Percentiles rank a stretch among this genome's conserved stretches.
Conservation (phyloP, 305 asterid species). For the Rubia tinctorum region DNA sequence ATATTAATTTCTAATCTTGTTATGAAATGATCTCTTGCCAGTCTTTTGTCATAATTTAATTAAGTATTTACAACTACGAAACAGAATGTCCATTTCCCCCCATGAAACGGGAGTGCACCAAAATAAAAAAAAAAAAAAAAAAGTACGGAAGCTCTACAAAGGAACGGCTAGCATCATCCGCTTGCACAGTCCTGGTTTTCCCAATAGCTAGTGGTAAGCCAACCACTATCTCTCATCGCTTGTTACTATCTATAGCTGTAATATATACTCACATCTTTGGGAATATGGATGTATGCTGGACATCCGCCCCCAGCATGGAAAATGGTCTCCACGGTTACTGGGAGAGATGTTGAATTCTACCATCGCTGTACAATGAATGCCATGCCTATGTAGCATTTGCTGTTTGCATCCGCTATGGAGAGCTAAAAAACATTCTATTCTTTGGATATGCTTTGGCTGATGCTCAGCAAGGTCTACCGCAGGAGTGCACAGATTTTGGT, state of each 20-base stretch:
- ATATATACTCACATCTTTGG: not conserved
- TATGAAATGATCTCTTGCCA: no score
- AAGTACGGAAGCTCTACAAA: not conserved
- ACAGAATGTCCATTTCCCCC: not conserved
- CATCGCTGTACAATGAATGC: not conserved
- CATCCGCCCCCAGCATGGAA: not conserved
- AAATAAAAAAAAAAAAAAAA: not conserved
- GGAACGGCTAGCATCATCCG: not conserved
- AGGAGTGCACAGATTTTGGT: not conserved
- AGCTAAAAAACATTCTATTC: not conserved
- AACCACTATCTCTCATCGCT: not conserved
- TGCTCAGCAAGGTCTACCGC: not conserved
- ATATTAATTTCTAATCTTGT: no score
- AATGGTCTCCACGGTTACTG: not conserved
- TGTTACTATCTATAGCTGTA: not conserved
- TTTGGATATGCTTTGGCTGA: not conserved
- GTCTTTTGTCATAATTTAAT: no score
- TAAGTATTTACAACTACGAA: not conserved
- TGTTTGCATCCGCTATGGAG: not conserved
- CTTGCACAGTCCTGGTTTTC: not conserved
- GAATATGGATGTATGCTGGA: not conserved
- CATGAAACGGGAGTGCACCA: not conserved
- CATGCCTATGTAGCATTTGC: not conserved
- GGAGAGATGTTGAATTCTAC: not conserved
- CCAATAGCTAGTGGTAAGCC: not conserved